Percentiles rank a stretch among this genome's conserved stretches.
Evolutionary conservation across 2,329 filamentous ascomycete species (phyloP).

Genomic region (Fusarium sp.): DNA sequence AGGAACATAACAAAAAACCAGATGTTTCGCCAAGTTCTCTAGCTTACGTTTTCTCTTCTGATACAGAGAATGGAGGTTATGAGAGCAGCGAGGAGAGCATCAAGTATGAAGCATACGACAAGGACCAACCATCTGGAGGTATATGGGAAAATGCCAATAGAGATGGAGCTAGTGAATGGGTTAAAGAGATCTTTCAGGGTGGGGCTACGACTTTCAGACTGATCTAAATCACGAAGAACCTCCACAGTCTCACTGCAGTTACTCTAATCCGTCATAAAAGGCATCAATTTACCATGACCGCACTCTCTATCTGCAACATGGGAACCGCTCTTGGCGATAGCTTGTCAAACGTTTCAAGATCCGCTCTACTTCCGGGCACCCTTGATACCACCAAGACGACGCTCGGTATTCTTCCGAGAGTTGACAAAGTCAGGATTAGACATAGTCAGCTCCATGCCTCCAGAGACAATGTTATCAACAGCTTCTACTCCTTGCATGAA

Average conservation of each 20-base stretch:
- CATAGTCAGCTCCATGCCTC: no score
- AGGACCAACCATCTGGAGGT: not conserved
- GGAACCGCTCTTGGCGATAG: accelerated
- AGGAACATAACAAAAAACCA: no score
- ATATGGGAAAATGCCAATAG: not conserved
- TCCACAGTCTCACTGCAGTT: no score
- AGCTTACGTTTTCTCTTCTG: no score
- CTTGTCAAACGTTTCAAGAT: accelerated
- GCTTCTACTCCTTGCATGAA: no score
- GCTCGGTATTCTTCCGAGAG: conserved; percentile 64
- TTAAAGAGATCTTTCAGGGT: not conserved
- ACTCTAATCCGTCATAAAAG: no score
- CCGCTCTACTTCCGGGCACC: not conserved
- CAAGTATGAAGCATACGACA: no score
- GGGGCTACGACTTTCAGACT: not conserved
- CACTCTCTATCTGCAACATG: accelerated
- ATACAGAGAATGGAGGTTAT: no score
- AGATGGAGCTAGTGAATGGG: conserved; percentile 1
- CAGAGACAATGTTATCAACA: no score
- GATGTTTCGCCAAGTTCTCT: no score
- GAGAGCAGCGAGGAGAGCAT: no score
- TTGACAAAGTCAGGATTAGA: no score
- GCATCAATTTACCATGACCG: not conserved
- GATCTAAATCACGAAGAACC: not conserved
- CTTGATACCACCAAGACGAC: conserved; percentile 47